Evolutionary conservation across 1,284 basidiomycete genomes (phyloP), one percentile per base, ranked within the genome.

Genomic region (Sanghuangporus sanghuang): DNA sequence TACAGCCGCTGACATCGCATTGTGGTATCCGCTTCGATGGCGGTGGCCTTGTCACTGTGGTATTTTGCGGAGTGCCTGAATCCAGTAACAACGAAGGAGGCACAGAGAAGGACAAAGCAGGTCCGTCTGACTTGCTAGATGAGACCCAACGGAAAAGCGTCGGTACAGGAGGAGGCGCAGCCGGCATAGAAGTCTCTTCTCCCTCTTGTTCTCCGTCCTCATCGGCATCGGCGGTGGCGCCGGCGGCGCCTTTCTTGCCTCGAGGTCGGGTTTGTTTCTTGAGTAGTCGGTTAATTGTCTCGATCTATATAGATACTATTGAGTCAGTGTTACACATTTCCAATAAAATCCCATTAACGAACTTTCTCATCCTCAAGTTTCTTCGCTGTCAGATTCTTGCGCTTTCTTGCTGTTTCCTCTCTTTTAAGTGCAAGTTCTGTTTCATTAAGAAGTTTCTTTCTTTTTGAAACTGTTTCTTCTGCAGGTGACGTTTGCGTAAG

Each of bases 311-410:
- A 11, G 46, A 52, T 18, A 50, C 62, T 56, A 48, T 58, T 55
- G 18, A 16, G 63, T 58, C 48, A 36, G 21, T 18, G 36, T 14
- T 53, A 52, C n/a, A 46, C 52, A 48, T 50, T 11, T 5, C 1
- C 14, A 42, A 27, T 58, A 14, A 35, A 49, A n/a, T 59, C 11
- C 72, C 32, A 36, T 27, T 23, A 27, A 38, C 76, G 48, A 64
- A 88, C 93, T 84, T 96, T 96, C 73, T 96, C 94, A 70, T 96
- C 94, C 72, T 96, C 92, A 21, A 95, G 79, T 73, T 92, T 93
- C 80, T 95, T 95, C 74, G 95, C 94, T 18, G 85, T 88, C 65
- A 95, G 79, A 68, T 95, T 91, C 70, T 87, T 91, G 53, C 94
- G 81, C 72, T 94, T 91, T 38, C 93, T 80, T 0, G 93, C 92